Base-by-base conservation (phyloP, 2,329 filamentous ascomycete species). In the Fusarium humuli region DNA sequence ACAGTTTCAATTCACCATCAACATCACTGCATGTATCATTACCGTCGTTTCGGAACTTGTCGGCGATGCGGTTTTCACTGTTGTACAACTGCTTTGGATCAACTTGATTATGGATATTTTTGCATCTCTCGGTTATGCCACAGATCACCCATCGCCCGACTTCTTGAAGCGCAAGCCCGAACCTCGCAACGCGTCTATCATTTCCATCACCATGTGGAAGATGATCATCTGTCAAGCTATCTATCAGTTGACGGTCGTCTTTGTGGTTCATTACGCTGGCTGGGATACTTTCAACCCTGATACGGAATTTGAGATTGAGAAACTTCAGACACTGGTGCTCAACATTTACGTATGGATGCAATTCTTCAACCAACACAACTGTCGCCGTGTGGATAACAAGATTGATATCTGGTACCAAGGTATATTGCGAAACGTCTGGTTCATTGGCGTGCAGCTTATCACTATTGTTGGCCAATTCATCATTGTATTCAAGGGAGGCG, bases 301-400 rank as follows among this genome's bases (percentile, higher is more conserved):
- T 50, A 78, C 77, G 2, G 45, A 71, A 22, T 65, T 67, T 14
- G 78, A 80, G 40, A 73, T 76, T 8, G 76, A 81, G 45, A 77
- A 79, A 23, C 79, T 84, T 22, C 80, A 88, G 59, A 93, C 92
- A 2, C 83, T 95, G 13, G 90, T 95, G 7, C 94, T 95, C 84
- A 96, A 95, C 80, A 92, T 91, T 0, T 95, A 94, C 72, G 91
- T 94, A 46, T 94, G 92, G 91, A 94, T 95, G 91, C 92, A 95
- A 71, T 93, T 96, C 69, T 95, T 95, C 85, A 95, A 96, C 74
- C 88, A 93, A 73, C 88, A 93, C 81, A 94, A 78, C 83, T 94
- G 93, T 79, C 90, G 93, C 40, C 88, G 92, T 14, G 88, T 95
- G 11, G 93, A 95, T 78, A 95, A 96, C 79, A 90, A 89, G 65